Evolutionary conservation across 106 monocot species (phyloP), one percentile per base, ranked within the genome.

Genomic region (Dioscorea alata): DNA sequence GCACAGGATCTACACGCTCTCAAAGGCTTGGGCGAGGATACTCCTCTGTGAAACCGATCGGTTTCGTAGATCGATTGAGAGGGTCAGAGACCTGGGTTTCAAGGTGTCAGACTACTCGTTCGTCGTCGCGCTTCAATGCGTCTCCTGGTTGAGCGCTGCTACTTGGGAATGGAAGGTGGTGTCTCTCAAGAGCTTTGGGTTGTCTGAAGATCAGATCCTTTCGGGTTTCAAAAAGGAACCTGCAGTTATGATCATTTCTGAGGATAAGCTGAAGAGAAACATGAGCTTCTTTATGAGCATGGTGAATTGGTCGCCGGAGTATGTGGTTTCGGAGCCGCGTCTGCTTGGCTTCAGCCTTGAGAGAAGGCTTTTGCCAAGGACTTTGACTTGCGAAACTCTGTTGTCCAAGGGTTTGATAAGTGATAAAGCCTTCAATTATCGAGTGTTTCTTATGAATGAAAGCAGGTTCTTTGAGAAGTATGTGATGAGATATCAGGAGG

Each of bases 281-380:
- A 60, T 67, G 67, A 60, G 28, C 2, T 60, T 67, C 19, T 31
- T 67, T 23, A 21, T 61, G 67, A 48, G 33, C 13, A 17, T 33
- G 22, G 12, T 18, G 4, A 19, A 33, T 25, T 68, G 75, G 57
- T 9, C 15, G 17, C 32, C 22, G 7, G 10, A 17, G 9, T 59
- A 49, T 31, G n/a, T 65, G 1, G 49, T 25, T 20, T 16, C 3
- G 4, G 6, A 17, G 28, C 63, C 70, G 8, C 0, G 52, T 23
- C 24, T 71, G 4, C 65, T 78, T 10, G 19, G 14, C 12, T 60
- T 23, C 2, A 72, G 72, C 58, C 48, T 78, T 15, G 59, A 71
- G 64, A 78, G 63, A 49, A 63, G 72, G 70, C 23, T 78, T 49
- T 22, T 71, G 12, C 77, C 65, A 8, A 50, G 77, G 28, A 31